These are phyloP conservation scores for Exophiala sp. DNA, from an alignment of 2,329 filamentous ascomycete species.

Conservation along the genomic window DNA sequence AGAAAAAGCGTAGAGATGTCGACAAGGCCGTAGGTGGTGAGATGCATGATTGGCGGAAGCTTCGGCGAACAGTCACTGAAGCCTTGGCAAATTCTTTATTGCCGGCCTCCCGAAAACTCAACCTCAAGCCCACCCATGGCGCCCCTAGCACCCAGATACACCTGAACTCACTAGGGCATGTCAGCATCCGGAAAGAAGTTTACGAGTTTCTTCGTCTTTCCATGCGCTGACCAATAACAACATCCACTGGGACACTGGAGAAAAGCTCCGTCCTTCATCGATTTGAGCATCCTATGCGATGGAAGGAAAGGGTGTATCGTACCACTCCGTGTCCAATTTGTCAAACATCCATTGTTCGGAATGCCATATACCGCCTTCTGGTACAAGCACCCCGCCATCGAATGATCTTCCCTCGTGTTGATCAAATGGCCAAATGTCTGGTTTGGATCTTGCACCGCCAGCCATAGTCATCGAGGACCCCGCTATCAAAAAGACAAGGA, in stretches of 20 bases:
- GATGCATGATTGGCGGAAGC: conserved; percentile 3
- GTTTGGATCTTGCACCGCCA: background rate
- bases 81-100: background rate
- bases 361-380: background rate
- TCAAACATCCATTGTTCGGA: background rate
- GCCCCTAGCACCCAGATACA: too few species aligned
- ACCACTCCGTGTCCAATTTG: background rate
- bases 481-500: background rate
- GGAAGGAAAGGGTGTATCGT: background rate
- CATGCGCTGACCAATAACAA: too few species aligned
- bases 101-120: background rate
- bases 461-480: background rate
- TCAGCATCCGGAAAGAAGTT: too few species aligned
- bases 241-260: too few species aligned
- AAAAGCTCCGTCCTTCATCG: too few species aligned
- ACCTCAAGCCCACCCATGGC: too few species aligned
- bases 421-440: too few species aligned
- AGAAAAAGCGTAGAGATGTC: background rate
- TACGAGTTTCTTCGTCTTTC: too few species aligned
- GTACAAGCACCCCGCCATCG: background rate
- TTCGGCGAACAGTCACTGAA: background rate
- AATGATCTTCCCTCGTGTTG: background rate
- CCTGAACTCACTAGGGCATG: too few species aligned
- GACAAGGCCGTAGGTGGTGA: conserved; percentile 7
- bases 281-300: too few species aligned